A percentile compares a stretch with the other conserved stretches of the same genome.
phyloP scores from a whole-genome alignment of 495 filamentous ascomycete species.

The Aspergillus taichungensis region DNA sequence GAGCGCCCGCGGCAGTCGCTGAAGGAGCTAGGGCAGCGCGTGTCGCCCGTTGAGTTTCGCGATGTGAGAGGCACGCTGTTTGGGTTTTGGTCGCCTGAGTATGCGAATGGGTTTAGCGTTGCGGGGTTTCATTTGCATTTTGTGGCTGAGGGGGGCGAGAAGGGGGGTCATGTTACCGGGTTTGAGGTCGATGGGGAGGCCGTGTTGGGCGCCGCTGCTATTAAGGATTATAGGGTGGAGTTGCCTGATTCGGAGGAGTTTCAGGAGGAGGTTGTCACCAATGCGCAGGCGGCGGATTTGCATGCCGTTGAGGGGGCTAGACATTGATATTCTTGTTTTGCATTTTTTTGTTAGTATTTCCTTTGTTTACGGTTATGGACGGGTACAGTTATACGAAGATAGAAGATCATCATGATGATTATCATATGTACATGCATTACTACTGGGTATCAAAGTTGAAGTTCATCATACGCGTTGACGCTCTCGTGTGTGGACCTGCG shows the following conservation, averaged over 20 bases:
- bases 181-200: slow-evolving; percentile 30
- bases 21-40: slow-evolving; percentile 29
- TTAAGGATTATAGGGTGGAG: slow-evolving; percentile 27
- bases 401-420: no score
- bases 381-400: no score
- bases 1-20: slow-evolving; percentile 25
- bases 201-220: slow-evolving; percentile 19
- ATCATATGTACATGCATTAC: no score
- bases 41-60: slow-evolving; percentile 26
- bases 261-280: not conserved
- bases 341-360: no score
- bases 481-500: no score
- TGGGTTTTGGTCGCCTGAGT: slow-evolving; percentile 41
- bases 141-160: slow-evolving; percentile 30
- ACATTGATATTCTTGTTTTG: no score
- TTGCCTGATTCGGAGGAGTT: slow-evolving; percentile 36
- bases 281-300: slow-evolving; percentile 10
- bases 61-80: slow-evolving; percentile 33
- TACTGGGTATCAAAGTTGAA: no score
- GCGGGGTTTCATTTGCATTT: slow-evolving; percentile 46
- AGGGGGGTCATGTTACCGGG: slow-evolving; percentile 41
- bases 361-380: no score
- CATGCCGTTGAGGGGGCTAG: not conserved
- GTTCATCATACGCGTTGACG: no score
- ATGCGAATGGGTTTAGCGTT: slow-evolving; percentile 39